Conservation (phyloP, 345 rosid species). For the Anastatica hierochuntica region DNA sequence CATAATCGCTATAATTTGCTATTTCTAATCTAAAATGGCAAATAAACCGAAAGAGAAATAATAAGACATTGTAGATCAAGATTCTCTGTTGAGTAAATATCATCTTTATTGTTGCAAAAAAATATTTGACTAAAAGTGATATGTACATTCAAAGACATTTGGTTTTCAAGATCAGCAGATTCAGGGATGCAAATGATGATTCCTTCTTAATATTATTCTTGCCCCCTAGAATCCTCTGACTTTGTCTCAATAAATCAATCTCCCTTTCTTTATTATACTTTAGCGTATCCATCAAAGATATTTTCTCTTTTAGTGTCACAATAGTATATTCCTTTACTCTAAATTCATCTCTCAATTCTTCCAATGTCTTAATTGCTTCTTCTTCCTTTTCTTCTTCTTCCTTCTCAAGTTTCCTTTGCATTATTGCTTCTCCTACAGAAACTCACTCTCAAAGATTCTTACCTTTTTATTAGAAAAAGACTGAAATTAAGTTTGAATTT, state of each 20-base stretch:
- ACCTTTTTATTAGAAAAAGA: neutral
- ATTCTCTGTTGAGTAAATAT: neutral
- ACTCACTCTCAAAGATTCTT: neutral
- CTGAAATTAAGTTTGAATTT: neutral
- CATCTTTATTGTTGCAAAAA: neutral
- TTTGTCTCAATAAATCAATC: slow-evolving; percentile 60
- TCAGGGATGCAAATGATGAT: neutral
- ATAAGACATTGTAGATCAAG: neutral
- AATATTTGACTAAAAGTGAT: slow-evolving; percentile 13
- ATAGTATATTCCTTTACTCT: slow-evolving; percentile 42
- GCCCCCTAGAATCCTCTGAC: slow-evolving; percentile 47
- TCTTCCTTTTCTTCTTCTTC: slow-evolving; percentile 24
- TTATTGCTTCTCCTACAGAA: slow-evolving; percentile 31
- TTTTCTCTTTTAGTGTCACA: slow-evolving; percentile 27
- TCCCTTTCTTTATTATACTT: slow-evolving; percentile 46
- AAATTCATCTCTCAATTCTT: slow-evolving; percentile 50
- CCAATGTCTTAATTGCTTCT: slow-evolving; percentile 18
- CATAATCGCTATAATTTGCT: too few relatives aligned
- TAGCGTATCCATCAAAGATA: slow-evolving; percentile 38
- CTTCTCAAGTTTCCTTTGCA: slow-evolving; percentile 39
- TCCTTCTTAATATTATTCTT: slow-evolving; percentile 19
- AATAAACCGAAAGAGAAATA: neutral
- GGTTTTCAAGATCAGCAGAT: slow-evolving; percentile 15
- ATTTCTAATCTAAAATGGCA: neutral
- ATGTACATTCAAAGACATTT: slow-evolving; percentile 28